Evolutionary conservation across 169 alveolate species (phyloP).

Genomic region (Amoebophrya sp.): DNA sequence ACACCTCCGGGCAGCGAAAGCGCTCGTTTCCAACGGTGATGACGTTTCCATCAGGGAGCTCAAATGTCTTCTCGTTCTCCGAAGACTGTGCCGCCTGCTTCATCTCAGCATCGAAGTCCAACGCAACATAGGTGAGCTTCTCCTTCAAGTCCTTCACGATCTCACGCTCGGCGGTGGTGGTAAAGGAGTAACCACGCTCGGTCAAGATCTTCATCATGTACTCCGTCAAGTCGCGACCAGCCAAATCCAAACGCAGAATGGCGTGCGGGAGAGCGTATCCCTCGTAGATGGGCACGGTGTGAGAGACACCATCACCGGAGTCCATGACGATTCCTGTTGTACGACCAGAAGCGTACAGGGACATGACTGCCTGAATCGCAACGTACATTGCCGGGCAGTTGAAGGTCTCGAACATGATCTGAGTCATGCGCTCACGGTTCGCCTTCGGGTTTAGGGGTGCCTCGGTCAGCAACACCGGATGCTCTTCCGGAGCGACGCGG

Average conservation of each 20-base stretch:
- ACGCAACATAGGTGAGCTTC: conserved; percentile 89
- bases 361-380: conserved; percentile 75
- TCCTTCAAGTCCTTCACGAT: conserved; percentile 95
- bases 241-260: conserved; percentile 83
- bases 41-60: conserved; percentile 93
- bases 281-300: conserved; percentile 96
- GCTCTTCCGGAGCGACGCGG: conserved; percentile 92
- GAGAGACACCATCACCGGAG: conserved; percentile 97
- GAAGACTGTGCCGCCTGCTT: conserved; percentile 72
- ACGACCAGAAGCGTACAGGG: conserved; percentile 94
- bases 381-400: conserved; percentile 94
- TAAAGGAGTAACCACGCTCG: conserved; percentile 85
- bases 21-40: conserved; percentile 90
- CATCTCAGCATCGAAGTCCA: conserved; percentile 78
- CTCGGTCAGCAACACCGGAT: conserved; percentile 91
- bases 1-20: conserved; percentile 92
- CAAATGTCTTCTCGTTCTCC: conserved; percentile 84
- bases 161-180: conserved; percentile 91
- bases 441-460: conserved; percentile 95
- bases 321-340: conserved; percentile 97
- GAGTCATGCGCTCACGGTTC: conserved; percentile 91
- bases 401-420: conserved; percentile 94
- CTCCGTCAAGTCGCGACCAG: conserved; percentile 93
- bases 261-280: conserved; percentile 74
- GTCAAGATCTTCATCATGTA: conserved; percentile 81